Evolutionary conservation across 2,329 filamentous ascomycete species (phyloP), one percentile per base, ranked within the genome.

Genomic region (Ophiocordyceps camponoti-rufipedis): DNA sequence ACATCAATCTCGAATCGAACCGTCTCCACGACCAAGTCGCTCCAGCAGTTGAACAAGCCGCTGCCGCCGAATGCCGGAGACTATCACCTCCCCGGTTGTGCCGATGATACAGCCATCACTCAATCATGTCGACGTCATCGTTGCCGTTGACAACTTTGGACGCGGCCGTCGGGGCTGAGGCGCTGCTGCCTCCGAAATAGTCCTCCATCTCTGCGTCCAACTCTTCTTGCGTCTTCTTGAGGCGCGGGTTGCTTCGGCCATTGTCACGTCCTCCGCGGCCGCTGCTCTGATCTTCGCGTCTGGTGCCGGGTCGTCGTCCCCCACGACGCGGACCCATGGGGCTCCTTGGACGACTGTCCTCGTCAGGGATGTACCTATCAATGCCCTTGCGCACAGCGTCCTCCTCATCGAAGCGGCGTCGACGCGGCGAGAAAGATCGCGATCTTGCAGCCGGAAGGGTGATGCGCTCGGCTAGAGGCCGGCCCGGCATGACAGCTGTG

Each of bases 131-230:
- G 49, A 82, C 67, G 58, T 83, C 78, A 46, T 78, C 75, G 38
- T 32, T 43, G 14, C 29, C 52, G 28, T 60, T 57, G 10, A 47
- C 48, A 13, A 49, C 50, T 18, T 50, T 51, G 14, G 52, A 45
- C 29, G 49, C 51, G 9, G 53, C 49, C 11, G 56, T 58, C 47
- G 61, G 64, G n/a, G 56, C 61, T 44, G 57, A 62, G 43, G 63
- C 57, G 23, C 65, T 67, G 35, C 54, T 49, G 28, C 65, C 67
- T 29, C 73, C 79, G 69, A 86, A 95, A 62, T 95, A 95, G 58
- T 94, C 85, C 29, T 81, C 86, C 88, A 95, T 95, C 64, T 95
- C 88, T n/a, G 85, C 85, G 60, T 95, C 88, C 39, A 95, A 70
- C 59, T 95, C 85, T 55, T 94, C 85, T 53, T 87, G 82, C 0